Evolutionary conservation across 805 yeast species (phyloP).

Genomic region (Teunomyces lycoperdinae): DNA sequence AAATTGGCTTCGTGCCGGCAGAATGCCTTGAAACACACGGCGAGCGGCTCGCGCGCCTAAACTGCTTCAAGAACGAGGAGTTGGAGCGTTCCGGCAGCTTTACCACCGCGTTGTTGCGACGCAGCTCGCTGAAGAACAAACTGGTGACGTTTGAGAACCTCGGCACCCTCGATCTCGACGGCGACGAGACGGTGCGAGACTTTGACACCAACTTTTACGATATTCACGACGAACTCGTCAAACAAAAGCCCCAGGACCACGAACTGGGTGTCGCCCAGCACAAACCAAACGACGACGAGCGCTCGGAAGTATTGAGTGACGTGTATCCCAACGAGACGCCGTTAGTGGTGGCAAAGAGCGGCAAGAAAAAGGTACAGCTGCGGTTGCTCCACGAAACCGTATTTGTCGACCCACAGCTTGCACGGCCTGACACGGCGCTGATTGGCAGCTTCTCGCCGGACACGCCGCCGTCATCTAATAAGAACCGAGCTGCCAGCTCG

Average conservation of each 20-base stretch:
- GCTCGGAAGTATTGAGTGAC: conserved; percentile 44
- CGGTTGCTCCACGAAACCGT: conserved; percentile 1
- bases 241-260: conserved; percentile 1
- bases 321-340: conserved; percentile 33
- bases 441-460: conserved; percentile 40
- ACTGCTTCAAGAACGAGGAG: conserved; percentile 89
- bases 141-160: conserved; percentile 41
- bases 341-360: conserved; percentile 28
- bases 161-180: conserved; percentile 20
- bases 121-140: conserved; percentile 17
- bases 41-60: conserved; percentile 86
- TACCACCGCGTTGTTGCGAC: conserved; percentile 5
- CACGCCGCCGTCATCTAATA: conserved; percentile 24
- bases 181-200: background rate
- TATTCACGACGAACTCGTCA: conserved; percentile 19
- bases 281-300: conserved; percentile 28
- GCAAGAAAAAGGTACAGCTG: conserved; percentile 8
- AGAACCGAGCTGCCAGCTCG: conserved; percentile 3
- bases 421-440: conserved; percentile 20
- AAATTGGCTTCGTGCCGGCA: conserved; percentile 95
- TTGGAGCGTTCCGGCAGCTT: conserved; percentile 33
- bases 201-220: conserved; percentile 12
- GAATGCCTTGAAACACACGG: conserved; percentile 89
- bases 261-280: conserved; percentile 1
- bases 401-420: background rate